Percentiles rank a stretch among this genome's conserved stretches.
Conservation (phyloP, 1,139 yeast species). For the Suhomyces coccinellae region DNA sequence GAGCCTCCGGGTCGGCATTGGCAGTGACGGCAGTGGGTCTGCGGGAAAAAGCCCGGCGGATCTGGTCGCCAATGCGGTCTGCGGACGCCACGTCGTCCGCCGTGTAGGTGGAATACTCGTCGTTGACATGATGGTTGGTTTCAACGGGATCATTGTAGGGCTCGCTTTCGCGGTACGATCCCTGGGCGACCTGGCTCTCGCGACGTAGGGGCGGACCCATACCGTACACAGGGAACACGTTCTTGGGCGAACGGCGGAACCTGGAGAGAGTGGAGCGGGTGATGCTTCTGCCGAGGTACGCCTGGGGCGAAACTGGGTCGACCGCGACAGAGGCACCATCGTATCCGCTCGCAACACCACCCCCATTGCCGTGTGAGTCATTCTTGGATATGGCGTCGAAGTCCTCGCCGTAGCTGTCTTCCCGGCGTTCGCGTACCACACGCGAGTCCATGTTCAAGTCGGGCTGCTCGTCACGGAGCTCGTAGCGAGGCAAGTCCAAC, state of each 20-base stretch:
- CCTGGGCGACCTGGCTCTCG: slow-evolving; percentile 58
- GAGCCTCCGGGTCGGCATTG: slow-evolving; percentile 7
- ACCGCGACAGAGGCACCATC: neutral
- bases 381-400: neutral
- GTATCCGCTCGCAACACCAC: too few relatives aligned
- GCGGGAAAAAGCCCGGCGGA: slow-evolving; percentile 24
- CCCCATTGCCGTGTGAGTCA: too few relatives aligned
- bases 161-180: slow-evolving; percentile 13
- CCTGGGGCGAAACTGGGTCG: neutral
- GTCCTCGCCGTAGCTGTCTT: neutral
- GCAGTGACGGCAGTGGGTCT: neutral
- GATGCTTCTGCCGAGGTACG: slow-evolving; percentile 1
- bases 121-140: slow-evolving; percentile 6
- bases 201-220: slow-evolving; percentile 64
- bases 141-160: neutral
- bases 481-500: slow-evolving; percentile 63
- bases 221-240: slow-evolving; percentile 76
- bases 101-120: slow-evolving; percentile 3
- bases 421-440: slow-evolving; percentile 42
- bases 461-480: slow-evolving; percentile 77
- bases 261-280: slow-evolving; percentile 10
- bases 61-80: slow-evolving; percentile 32
- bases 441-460: slow-evolving; percentile 73
- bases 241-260: slow-evolving; percentile 57
- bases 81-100: slow-evolving; percentile 20